Evolutionary conservation across 2,329 filamentous ascomycete species (phyloP).

Genomic region (Gyromitra esculenta): DNA sequence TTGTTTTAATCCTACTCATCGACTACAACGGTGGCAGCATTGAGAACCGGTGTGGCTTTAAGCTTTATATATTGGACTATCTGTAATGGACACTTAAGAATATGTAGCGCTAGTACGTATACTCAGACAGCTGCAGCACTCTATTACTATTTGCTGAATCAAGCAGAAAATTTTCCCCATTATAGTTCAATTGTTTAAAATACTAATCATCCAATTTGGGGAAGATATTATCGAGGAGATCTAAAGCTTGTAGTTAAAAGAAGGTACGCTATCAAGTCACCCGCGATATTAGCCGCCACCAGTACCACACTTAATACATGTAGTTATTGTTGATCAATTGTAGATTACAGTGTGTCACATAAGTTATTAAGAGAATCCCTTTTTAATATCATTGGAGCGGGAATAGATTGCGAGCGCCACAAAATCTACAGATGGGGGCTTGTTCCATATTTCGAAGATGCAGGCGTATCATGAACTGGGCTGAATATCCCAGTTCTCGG

Average conservation of each 20-base stretch:
- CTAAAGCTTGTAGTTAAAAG: neutral
- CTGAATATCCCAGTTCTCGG: slow-evolving; percentile 5
- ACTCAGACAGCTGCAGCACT: too few relatives aligned
- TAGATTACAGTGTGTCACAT: neutral
- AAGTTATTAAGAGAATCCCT: neutral
- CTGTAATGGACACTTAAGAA: too few relatives aligned
- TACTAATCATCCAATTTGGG: neutral
- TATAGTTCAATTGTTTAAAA: too few relatives aligned
- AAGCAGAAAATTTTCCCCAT: too few relatives aligned
- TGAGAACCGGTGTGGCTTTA: neutral
- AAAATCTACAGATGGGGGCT: neutral
- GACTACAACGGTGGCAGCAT: too few relatives aligned
- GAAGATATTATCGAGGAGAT: neutral
- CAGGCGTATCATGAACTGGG: slow-evolving; percentile 20
- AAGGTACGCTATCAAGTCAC: neutral
- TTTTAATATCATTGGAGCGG: neutral
- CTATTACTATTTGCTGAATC: too few relatives aligned
- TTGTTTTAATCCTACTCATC: neutral
- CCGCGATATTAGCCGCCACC: neutral
- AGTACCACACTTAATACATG: neutral
- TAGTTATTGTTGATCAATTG: neutral
- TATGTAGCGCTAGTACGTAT: too few relatives aligned
- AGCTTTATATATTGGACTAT: neutral
- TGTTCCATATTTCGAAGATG: neutral
- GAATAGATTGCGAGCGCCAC: neutral